Base-by-base conservation (phyloP, 371 early-diverging fungal species). In the Circinella umbellata region DNA sequence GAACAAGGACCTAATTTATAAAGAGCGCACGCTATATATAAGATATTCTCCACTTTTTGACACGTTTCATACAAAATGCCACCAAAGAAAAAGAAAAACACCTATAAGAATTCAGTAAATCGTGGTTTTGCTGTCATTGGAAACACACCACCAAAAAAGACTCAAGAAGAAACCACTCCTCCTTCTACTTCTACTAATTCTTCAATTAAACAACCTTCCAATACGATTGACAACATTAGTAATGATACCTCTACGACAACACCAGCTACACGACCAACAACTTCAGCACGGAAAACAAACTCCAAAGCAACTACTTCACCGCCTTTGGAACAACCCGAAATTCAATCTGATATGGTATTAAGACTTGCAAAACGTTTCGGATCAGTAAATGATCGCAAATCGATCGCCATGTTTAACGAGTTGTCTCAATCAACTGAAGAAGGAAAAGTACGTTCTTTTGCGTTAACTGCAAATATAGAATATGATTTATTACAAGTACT, bases 401-500 rank as follows among this genome's bases (percentile, higher is more conserved):
- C 63, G 1, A 61, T 68, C 20, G 60, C 60, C 4, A 49, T 68
- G 1, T 39, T 51, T 13, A 42, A 68, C 11, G 37, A 57, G n/a
- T 53, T 72, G 13, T 9, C 60, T 9, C 61, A 37, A 5, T 42
- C 39, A 7, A 15, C 27, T 11, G 51, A 47, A 17, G 59, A 53
- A 20, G 62, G 34, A 20, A 47, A 51, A 38, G 61, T 53, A 18
- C 64, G 61, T 11, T 46, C 65, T 4, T 72, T 68, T 65, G 67
- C 53, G 36, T 35, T 68, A 54, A 60, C 70, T 1, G 49, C 48
- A 9, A 69, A 70, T 13, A 15, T 77, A 8, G 83, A 77, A 62
- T 60, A 70, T 35, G 70, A 71, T 6, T 15, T 81, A 7, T 20
- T 81, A 1, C 69, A 75, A 51, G 67, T 76, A 14, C 64, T 75